Evolutionary conservation across 768 basidiomycete genomes (phyloP), one percentile per base, ranked within the genome.

Genomic region (Termitomyces heimii): DNA sequence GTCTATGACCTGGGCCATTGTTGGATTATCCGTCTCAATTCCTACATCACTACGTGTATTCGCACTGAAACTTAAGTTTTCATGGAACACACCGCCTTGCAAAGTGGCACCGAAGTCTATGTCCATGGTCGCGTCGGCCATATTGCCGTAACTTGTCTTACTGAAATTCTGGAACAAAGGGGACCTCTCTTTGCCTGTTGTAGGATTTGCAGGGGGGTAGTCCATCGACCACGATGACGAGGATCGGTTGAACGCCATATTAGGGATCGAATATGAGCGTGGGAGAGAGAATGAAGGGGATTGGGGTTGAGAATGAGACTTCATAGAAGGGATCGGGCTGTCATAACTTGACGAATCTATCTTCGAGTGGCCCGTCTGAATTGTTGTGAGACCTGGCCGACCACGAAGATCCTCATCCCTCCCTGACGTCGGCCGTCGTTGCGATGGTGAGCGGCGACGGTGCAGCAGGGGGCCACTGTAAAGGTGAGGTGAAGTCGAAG

Each of bases 1-100:
- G 46, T 71, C 72, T 61, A 71, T 26, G 20, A 28, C 29, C 20
- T 53, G 55, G 24, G 60, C 52, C 28, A 59, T 65, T 48, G 58
- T 60, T 6, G 60, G 49, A 53, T 31, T 22, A 32, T 37, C 29
- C 43, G n/a, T 37, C 26, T 34, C 22, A 20, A 24, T 16, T 8
- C 22, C 24, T 20, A 50, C 16, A 45, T 59, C 14, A 5, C 32
- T 39, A 12, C 16, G n/a, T 16, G 47, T 35, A 24, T 34, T 39
- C 22, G 31, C 32, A 51, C 31, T 42, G 5, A 43, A 48, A 26
- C 39, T 12, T 32, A n/a, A 16, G 16, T 26, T 35, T 8, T 26
- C 28, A 29, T 51, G 53, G 20, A 59, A 59, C 24, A 44, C n/a
- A 2, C 31, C 37, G n/a, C 28, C 34, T 4, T 44, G 54, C 2